Conservation (phyloP, 306 rosid species). For the Fagus sylvatica region DNA sequence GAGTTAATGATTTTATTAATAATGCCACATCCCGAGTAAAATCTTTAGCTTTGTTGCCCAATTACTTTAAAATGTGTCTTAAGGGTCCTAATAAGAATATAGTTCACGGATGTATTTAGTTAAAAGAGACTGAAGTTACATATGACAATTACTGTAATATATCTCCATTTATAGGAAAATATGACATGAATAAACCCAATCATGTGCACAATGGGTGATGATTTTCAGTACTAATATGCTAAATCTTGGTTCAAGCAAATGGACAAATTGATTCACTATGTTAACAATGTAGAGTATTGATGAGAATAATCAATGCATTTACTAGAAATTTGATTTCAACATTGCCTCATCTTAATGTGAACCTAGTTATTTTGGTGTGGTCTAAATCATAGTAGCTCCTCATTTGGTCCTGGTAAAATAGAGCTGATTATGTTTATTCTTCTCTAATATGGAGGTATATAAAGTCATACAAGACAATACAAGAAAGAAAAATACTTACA, state of each 20-base stretch:
- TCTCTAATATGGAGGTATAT: too few relatives aligned
- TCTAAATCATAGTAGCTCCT: not conserved
- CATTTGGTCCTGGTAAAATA: not conserved
- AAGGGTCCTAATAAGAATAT: not conserved
- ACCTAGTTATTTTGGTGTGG: not conserved
- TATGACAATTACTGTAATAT: slow-evolving; percentile 22
- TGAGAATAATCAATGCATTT: slow-evolving; percentile 3
- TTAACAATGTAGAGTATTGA: slow-evolving; percentile 55
- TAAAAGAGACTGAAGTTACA: not conserved
- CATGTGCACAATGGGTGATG: slow-evolving; percentile 99
- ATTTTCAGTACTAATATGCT: slow-evolving; percentile 85
- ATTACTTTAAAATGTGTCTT: not conserved
- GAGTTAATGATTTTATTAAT: slow-evolving; percentile 62
- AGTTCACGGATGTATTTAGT: not conserved
- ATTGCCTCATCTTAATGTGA: not conserved
- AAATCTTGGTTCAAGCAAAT: slow-evolving; percentile 90
- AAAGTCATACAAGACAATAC: too few relatives aligned
- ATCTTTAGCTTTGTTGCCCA: slow-evolving; percentile 2
- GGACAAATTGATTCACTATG: slow-evolving; percentile 88
- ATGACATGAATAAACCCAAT: slow-evolving; percentile 81
- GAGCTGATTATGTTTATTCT: too few relatives aligned
- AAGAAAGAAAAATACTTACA: too few relatives aligned
- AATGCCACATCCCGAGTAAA: slow-evolving; percentile 61
- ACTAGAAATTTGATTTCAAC: not conserved
- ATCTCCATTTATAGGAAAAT: slow-evolving; percentile 52